A percentile compares a stretch with the other conserved stretches of the same genome.
Evolutionary conservation across 148 eudicot genomes (phyloP).

Genomic region (Heliamphora exappendiculata): DNA sequence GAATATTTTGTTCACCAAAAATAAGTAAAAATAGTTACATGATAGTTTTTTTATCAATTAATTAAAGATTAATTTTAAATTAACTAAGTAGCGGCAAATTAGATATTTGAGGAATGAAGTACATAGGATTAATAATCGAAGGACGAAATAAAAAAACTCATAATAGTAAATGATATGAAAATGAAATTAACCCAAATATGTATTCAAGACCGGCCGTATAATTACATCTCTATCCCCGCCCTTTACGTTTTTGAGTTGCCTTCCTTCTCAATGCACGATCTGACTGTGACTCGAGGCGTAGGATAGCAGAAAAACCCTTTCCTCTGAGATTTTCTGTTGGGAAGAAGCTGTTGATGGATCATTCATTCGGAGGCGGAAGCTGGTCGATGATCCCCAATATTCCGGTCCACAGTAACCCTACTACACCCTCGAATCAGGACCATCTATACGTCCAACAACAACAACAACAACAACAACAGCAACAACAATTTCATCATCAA

Average conservation of each 20-base stretch:
- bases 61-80: too few relatives aligned
- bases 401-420: constrained; percentile 36
- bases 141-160: too few relatives aligned
- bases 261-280: background rate
- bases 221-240: background rate
- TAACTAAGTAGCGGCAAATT: too few relatives aligned
- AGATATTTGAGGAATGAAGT: too few relatives aligned
- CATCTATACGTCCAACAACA: constrained; percentile 37
- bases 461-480: constrained; percentile 11
- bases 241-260: background rate
- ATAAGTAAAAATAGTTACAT: too few relatives aligned
- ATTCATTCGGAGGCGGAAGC: constrained; percentile 64
- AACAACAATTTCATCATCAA: constrained; percentile 18
- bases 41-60: too few relatives aligned
- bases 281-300: background rate
- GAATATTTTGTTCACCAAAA: too few relatives aligned
- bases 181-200: too few relatives aligned
- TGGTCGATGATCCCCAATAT: constrained; percentile 84
- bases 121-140: too few relatives aligned
- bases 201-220: too few relatives aligned
- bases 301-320: background rate
- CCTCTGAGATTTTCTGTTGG: background rate
- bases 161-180: too few relatives aligned
- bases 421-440: constrained; percentile 65
- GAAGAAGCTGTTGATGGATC: constrained; percentile 34